These are phyloP conservation scores for Flaveria linearis DNA, from an alignment of 129 eudicot species.

Conservation along the genomic window DNA sequence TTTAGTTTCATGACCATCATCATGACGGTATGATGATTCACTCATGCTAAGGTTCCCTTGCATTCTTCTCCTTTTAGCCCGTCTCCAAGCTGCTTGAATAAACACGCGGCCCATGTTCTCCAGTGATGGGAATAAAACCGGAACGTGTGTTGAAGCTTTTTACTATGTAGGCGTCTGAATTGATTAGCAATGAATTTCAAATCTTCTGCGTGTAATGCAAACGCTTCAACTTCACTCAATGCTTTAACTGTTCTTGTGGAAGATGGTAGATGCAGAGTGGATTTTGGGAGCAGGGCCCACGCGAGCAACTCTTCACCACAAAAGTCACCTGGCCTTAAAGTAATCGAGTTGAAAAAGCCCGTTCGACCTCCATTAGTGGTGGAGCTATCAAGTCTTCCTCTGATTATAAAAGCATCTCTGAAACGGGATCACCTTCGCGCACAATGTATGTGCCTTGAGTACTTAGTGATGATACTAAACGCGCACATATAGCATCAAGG, in stretches of 20 bases:
- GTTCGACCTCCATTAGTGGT: constrained; percentile 90
- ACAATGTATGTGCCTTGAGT: constrained; percentile 76
- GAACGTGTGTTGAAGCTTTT: constrained; percentile 77
- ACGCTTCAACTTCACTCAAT: constrained; percentile 78
- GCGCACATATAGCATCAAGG: constrained; percentile 88
- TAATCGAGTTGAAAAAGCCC: constrained; percentile 80
- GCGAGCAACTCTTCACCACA: constrained; percentile 94
- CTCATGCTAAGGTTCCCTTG: constrained; percentile 51
- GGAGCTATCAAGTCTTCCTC: constrained; percentile 82
- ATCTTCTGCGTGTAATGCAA: constrained; percentile 75
- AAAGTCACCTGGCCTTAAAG: constrained; percentile 73
- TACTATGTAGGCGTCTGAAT: constrained; percentile 81
- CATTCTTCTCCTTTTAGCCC: constrained; percentile 62
- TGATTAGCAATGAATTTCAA: constrained; percentile 86
- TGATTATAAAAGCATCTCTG: constrained; percentile 77
- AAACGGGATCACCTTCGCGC: constrained; percentile 91
- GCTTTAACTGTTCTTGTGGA: constrained; percentile 84
- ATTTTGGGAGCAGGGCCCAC: constrained; percentile 79
- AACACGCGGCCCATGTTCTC: constrained; percentile 97
- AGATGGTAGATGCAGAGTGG: constrained; percentile 65
- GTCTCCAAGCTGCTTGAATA: constrained; percentile 86
- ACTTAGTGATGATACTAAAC: constrained; percentile 70
- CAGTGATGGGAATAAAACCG: constrained; percentile 80
- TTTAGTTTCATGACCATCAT: constrained; percentile 33
- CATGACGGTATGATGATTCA: constrained; percentile 58